Base-by-base conservation (phyloP, 768 basidiomycete genomes). In the button mushroom (Agaricus bisporus) region DNA sequence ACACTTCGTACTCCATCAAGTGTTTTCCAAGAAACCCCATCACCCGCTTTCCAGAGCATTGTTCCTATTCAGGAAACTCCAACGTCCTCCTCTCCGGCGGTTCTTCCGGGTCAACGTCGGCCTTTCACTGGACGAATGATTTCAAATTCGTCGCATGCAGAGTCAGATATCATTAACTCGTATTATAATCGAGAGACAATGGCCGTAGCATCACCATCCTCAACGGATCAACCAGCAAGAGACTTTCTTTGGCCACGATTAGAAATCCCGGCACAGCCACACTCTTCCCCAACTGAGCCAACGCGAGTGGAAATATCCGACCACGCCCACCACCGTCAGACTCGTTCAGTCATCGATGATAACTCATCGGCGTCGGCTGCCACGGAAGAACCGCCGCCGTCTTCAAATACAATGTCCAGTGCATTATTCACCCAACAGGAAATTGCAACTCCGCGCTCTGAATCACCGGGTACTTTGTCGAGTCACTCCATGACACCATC, bases 401-500 rank as follows among this genome's bases (percentile, higher is more conserved):
- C 51, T 5, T 52, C 51, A 25, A 25, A 36, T 7, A 46, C 44
- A 42, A 52, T 43, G 11, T 38, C 42, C 18, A 14, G 26, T 15
- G 41, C 42, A 10, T 22, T 36, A 15, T 46, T 43, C 17, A 36
- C 28, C 22, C 20, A 45, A 3, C 51, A 45, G 36, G 43, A 52
- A 38, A 37, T 52, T 7, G 5, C 41, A 14, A 46, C 20, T 3
- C 15, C 36, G 11, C 20, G 7, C 22, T 45, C 51, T 38, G 51
- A 52, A 17, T 52, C 51, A 52, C 41, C 35, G 17, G 51, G 44
- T 35, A 22, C 26, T 20, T 26, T 32, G 15, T 44, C 51, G 44
- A 52, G 43, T 52, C 51, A 52, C 38, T 52, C 51, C 6, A 10
- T 52, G 35, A 52, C 51, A 26, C 51, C 50, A 44, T 51, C 43